Conservation (phyloP, 2,329 filamentous ascomycete genomes). For the Pseudogymnoascus sp. region DNA sequence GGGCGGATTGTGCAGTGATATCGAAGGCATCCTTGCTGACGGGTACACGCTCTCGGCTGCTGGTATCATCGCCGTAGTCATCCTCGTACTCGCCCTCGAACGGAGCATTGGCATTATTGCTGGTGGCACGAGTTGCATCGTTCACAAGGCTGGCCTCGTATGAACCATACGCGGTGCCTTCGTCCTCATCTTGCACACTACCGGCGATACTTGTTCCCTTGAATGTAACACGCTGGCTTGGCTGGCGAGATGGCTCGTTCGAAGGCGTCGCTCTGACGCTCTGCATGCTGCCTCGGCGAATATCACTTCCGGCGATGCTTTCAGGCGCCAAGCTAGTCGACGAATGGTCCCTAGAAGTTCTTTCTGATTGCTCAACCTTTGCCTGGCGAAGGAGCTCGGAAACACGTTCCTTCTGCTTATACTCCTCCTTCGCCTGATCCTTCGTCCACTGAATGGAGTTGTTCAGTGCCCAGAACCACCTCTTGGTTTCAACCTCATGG, state of each 20-base stretch:
- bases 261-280: slow-evolving; percentile 20
- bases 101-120: slow-evolving; percentile 17
- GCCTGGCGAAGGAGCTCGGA: slow-evolving; percentile 71
- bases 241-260: slow-evolving; percentile 21
- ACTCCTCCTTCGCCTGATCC: slow-evolving; percentile 89
- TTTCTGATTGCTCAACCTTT: slow-evolving; percentile 63
- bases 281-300: slow-evolving; percentile 42
- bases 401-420: slow-evolving; percentile 64
- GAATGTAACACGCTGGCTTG: slow-evolving; percentile 26
- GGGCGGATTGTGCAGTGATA: slow-evolving; percentile 93
- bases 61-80: slow-evolving; percentile 73
- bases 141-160: slow-evolving; percentile 48
- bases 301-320: slow-evolving; percentile 20
- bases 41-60: slow-evolving; percentile 64
- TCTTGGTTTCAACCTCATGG: slow-evolving; percentile 94
- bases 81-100: slow-evolving; percentile 60
- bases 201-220: slow-evolving; percentile 26
- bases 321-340: slow-evolving; percentile 21
- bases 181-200: slow-evolving; percentile 44
- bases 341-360: slow-evolving; percentile 38
- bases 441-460: slow-evolving; percentile 99
- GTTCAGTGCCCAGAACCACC: slow-evolving; percentile 98
- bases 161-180: slow-evolving; percentile 42
- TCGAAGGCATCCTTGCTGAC: slow-evolving; percentile 89
- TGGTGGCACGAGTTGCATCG: slow-evolving; percentile 25